These are phyloP conservation scores for Lecanosticta acicola DNA, from an alignment of 2,329 filamentous ascomycete species.

Conservation along the genomic window DNA sequence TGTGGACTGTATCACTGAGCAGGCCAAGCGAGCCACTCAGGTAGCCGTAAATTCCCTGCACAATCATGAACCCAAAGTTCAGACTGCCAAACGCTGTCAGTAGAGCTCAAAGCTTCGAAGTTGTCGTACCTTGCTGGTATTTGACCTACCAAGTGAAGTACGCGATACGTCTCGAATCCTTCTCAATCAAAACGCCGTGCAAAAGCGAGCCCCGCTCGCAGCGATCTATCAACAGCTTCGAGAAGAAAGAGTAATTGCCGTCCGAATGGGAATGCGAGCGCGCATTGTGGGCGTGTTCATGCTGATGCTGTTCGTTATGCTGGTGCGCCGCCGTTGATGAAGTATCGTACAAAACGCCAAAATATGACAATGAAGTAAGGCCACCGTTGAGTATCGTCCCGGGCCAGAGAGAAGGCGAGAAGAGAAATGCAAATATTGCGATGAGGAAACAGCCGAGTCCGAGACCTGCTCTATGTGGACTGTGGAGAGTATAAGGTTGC, in stretches of 20 bases:
- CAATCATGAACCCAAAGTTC: conserved; percentile 90
- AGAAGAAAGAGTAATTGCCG: conserved; percentile 60
- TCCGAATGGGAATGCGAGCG: conserved; percentile 33
- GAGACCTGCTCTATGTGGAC: conserved; percentile 31
- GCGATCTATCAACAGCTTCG: conserved; percentile 63
- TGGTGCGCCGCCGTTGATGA: conserved; percentile 25
- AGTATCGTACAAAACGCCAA: conserved; percentile 40
- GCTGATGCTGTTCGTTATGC: conserved; percentile 27
- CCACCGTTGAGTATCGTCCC: conserved; percentile 31
- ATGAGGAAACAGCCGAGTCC: conserved; percentile 30
- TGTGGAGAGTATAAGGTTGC: conserved; percentile 39
- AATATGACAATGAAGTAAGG: conserved; percentile 33
- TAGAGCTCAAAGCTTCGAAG: conserved; percentile 2
- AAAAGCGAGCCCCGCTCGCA: conserved; percentile 70
- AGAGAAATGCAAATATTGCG: conserved; percentile 32
- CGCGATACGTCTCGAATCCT: conserved; percentile 89
- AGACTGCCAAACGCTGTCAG: conserved; percentile 51
- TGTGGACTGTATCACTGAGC: conserved; percentile 97
- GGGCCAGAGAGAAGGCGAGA: conserved; percentile 33
- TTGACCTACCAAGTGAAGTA: conserved; percentile 82
- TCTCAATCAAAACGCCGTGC: conserved; percentile 80
- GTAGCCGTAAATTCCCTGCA: conserved; percentile 92
- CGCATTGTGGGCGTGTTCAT: conserved; percentile 29
- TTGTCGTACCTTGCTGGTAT: conserved; percentile 6
- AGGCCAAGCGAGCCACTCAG: conserved; percentile 87